Base-by-base conservation (phyloP, 805 yeast species). In the Alloascoidea africana region DNA sequence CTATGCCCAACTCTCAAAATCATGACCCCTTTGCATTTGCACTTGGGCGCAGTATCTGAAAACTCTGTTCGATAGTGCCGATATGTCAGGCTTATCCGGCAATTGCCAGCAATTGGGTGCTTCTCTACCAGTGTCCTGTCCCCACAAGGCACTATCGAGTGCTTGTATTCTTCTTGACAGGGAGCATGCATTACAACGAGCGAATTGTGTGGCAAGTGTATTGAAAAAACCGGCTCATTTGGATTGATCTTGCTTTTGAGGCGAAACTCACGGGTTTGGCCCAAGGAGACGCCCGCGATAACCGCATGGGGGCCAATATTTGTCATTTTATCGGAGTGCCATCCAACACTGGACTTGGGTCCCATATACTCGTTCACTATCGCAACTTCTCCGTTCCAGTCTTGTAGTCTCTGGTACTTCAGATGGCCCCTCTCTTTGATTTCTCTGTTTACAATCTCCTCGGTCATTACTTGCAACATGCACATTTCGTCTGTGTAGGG, bases 291-390 rank as follows among this genome's bases (percentile, higher is more conserved):
- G 1, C 87, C 74, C 0, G 76, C 84, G 36, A 83, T 72, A 30
- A 63, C 63, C 3, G 81, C 73, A 40, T 75, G 69, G 0, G 91
- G 87, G 0, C 93, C 94, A 16, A 80, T 63, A 36, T 73, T 64
- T 0, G 84, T 75, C 43, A 82, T 52, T 40, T 81, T 67, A 52
- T 82, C 94, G 2, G 86, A 74, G 51, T 82, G 93, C 72, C 76
- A 80, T 36, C 78, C 85, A 19, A 81, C 63, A 42, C 72, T 61
- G 41, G 68, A 68, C 3, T 59, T 54, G 5, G 66, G 61, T 3
- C 58, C 55, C 4, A 64, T 66, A 52, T 73, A 82, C 38, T 60
- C 56, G 46, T 81, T 81, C 14, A 70, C 68, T 3, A 78, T 62
- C 16, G 74, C 71, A 8, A 69, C 53, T 39, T 68, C 66, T 13